Evolutionary conservation across 345 rosid genomes (phyloP), one percentile per base, ranked within the genome.

Genomic region (Citrus sp.): DNA sequence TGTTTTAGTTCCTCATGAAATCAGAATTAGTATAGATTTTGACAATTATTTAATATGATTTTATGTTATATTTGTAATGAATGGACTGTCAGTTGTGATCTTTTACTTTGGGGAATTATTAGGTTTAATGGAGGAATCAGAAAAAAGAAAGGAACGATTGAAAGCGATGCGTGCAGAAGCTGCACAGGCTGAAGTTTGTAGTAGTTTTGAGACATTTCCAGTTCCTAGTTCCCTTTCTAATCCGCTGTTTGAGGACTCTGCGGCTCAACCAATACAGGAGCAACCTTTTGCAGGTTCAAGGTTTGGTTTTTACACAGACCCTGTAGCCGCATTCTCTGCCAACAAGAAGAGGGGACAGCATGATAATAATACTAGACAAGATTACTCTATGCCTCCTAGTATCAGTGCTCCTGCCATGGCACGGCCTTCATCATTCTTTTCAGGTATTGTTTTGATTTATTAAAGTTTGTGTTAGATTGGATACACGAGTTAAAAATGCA

Each of bases 271-370:
- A 27, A 73, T 10, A 71, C 85, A 78, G 67, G 88, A 79, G 73
- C 85, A 65, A n/a, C 63, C 84, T 1, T 60, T n/a, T 74, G 84
- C 79, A 35, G 59, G 83, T 56, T 85, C 86, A 7, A 87, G 93
- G 82, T 95, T 92, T 74, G 97, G 90, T 85, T 93, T 82, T 78
- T 93, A 93, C 78, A 93, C 95, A 0, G 92, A 95, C 37, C 94
- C 98, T 5, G 86, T 87, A 90, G 83, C 95, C 9, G 95, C 98
- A 67, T 93, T 88, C 77, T 90, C 97, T 81, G 86, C 86, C 75
- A 81, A 86, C 84, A 89, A 80, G 82, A 82, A 59, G 72, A 86
- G 85, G 80, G 81, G 58, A 78, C 77, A 81, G 51, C 70, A 73
- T 38, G 81, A 63, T 68, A 77, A 66, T 77, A 85, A 66, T 38